Percentiles rank a stretch among this genome's conserved stretches.
Conservation (phyloP, 768 basidiomycete genomes). For the Kwoniella sp. region DNA sequence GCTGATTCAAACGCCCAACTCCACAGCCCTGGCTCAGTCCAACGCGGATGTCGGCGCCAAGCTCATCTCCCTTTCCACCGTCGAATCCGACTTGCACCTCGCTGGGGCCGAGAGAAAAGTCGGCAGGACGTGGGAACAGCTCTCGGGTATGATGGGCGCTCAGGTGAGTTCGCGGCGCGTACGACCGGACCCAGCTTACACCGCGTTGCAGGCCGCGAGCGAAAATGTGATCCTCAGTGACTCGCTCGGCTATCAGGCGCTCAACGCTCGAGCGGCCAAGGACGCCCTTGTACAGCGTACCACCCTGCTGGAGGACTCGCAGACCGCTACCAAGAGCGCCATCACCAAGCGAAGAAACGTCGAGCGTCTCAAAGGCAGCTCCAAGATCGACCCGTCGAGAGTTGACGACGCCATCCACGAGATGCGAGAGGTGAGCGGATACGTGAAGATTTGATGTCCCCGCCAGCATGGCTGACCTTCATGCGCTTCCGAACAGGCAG, state of each 20-base stretch:
- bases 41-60: constrained; percentile 93
- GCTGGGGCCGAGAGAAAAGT: constrained; percentile 74
- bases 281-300: constrained; percentile 79
- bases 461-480: not conserved
- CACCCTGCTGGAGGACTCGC: constrained; percentile 87
- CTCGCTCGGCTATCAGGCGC: constrained; percentile 88
- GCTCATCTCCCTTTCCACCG: constrained; percentile 78
- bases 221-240: constrained; percentile 97
- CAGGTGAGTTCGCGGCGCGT: constrained; percentile 53
- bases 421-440: constrained; percentile 43
- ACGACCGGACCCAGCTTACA: not conserved
- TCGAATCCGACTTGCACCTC: constrained; percentile 79
- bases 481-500: constrained; percentile 60
- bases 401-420: constrained; percentile 49
- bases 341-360: constrained; percentile 90
- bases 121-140: constrained; percentile 78
- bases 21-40: constrained; percentile 69
- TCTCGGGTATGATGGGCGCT: constrained; percentile 82
- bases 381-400: constrained; percentile 64
- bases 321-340: constrained; percentile 83
- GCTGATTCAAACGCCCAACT: too few relatives aligned
- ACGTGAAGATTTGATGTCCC: not conserved
- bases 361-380: constrained; percentile 53
- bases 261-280: constrained; percentile 95
- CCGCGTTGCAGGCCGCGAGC: constrained; percentile 61